phyloP scores from a whole-genome alignment of 139 green algal genomes.

The Closterium sp. region DNA sequence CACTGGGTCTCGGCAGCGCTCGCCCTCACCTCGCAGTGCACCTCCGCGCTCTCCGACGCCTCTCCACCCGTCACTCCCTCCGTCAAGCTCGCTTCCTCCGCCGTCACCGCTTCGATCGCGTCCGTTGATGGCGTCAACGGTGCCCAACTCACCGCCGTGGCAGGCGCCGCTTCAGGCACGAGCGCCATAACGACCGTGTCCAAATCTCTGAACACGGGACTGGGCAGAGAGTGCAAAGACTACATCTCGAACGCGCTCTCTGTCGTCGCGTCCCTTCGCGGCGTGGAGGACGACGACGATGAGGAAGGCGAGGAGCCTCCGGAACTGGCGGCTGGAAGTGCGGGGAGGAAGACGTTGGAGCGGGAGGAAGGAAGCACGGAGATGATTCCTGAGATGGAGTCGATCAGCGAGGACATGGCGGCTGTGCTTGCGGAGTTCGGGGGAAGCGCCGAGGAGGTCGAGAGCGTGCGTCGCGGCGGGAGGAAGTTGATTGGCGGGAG shows the following conservation, averaged over 20 bases:
- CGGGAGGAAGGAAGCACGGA: not conserved
- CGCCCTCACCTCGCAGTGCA: not conserved
- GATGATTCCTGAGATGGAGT: not conserved
- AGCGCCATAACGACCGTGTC: not conserved
- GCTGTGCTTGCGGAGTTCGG: not conserved
- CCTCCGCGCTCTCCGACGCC: not conserved
- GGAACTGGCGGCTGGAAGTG: not conserved
- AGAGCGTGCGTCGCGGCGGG: not conserved
- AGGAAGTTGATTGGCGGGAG: not conserved
- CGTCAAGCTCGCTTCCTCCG: not conserved
- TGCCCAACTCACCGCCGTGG: not conserved
- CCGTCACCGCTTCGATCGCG: not conserved
- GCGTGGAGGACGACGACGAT: not conserved
- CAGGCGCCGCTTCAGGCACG: not conserved
- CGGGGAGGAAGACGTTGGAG: not conserved
- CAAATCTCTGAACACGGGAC: not conserved
- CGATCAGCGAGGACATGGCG: not conserved
- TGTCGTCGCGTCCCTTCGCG: not conserved
- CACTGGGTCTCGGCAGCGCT: not conserved
- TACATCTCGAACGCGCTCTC: not conserved
- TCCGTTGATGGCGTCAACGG: not conserved
- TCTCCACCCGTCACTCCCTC: not conserved
- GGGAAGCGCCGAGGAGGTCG: not conserved
- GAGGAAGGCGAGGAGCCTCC: not conserved
- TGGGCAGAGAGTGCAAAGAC: not conserved